A percentile compares a stretch with the other conserved stretches of the same genome.
These are phyloP conservation scores for Fusarium liriodendri DNA, from an alignment of 2,329 filamentous ascomycete species.

Conservation along the genomic window DNA sequence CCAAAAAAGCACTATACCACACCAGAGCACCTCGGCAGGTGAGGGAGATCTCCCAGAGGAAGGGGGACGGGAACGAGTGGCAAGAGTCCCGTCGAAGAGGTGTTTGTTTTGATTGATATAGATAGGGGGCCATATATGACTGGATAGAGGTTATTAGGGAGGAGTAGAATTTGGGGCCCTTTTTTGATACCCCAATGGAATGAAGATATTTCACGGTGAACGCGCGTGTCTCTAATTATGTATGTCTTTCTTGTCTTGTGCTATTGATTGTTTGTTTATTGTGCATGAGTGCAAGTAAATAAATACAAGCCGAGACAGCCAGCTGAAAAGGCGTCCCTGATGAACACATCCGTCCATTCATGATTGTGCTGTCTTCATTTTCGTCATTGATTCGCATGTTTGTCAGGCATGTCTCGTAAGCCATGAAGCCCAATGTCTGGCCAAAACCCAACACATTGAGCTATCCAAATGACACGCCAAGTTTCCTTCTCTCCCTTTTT, in stretches of 20 bases:
- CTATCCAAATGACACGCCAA: not conserved
- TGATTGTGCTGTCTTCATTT: not conserved
- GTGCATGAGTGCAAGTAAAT: not conserved
- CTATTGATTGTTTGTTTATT: not conserved
- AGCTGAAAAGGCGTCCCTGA: not conserved
- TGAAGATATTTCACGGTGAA: conserved; percentile 28
- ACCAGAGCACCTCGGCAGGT: conserved; percentile 13
- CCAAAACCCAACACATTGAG: not conserved
- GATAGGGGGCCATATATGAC: conserved; percentile 39
- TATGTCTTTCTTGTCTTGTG: not conserved
- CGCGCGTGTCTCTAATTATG: not conserved
- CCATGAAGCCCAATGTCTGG: not conserved
- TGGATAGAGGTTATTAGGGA: conserved; percentile 37
- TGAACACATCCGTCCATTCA: not conserved
- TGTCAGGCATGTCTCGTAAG: not conserved
- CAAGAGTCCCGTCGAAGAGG: conserved; percentile 17
- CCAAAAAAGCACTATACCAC: conserved; percentile 37
- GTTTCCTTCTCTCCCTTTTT: not conserved
- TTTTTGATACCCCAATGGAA: conserved; percentile 44
- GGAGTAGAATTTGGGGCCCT: conserved; percentile 36
- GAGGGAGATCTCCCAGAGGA: conserved; percentile 10
- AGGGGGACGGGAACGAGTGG: conserved; percentile 19
- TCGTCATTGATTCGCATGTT: not conserved
- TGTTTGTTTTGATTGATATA: conserved; percentile 38
- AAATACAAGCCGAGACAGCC: conserved; percentile 16